These are phyloP conservation scores for Casuarina cunninghamiana DNA, from an alignment of 306 rosid genomes.

Conservation along the genomic window DNA sequence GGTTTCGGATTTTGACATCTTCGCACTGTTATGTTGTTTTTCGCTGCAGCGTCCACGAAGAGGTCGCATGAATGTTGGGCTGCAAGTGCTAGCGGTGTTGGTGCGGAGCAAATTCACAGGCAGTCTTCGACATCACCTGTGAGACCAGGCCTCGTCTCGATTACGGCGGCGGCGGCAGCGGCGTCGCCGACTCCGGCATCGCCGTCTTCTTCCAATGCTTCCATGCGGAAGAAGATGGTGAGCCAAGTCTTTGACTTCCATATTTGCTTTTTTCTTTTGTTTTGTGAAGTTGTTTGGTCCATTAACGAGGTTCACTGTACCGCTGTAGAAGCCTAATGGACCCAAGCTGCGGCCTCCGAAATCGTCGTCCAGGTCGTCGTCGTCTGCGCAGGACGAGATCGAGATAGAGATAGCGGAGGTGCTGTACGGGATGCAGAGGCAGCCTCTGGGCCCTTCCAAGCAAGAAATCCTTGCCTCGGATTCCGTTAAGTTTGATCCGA, in stretches of 20 bases:
- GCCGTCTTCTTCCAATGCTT: slow-evolving; percentile 79
- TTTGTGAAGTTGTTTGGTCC: slow-evolving; percentile 1
- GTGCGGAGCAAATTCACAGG: slow-evolving; percentile 57
- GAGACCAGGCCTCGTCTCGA: slow-evolving; percentile 40
- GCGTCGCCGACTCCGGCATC: slow-evolving; percentile 55
- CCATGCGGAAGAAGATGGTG: slow-evolving; percentile 79
- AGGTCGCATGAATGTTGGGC: slow-evolving; percentile 95
- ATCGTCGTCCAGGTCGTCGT: slow-evolving; percentile 54
- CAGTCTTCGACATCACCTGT: slow-evolving; percentile 87
- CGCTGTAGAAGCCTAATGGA: slow-evolving; percentile 71
- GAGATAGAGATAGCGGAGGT: slow-evolving; percentile 98
- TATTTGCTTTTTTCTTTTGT: background rate
- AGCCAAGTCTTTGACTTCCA: slow-evolving; percentile 29
- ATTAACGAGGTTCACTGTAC: slow-evolving; percentile 32
- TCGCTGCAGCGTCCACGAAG: slow-evolving; percentile 72
- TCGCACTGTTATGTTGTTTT: background rate
- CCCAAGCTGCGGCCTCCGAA: slow-evolving; percentile 71
- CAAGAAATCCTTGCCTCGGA: slow-evolving; percentile 55
- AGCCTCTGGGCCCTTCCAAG: slow-evolving; percentile 82
- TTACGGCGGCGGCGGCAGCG: slow-evolving; percentile 27
- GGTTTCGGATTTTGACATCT: slow-evolving; percentile 15
- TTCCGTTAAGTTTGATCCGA: slow-evolving; percentile 54
- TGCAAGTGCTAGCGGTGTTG: slow-evolving; percentile 50
- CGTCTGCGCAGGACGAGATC: slow-evolving; percentile 77
- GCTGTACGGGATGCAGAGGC: slow-evolving; percentile 84